Evolutionary conservation across 106 monocot species (phyloP), one percentile per base, ranked within the genome.

Genomic region (Phalaenopsis aphrodite): DNA sequence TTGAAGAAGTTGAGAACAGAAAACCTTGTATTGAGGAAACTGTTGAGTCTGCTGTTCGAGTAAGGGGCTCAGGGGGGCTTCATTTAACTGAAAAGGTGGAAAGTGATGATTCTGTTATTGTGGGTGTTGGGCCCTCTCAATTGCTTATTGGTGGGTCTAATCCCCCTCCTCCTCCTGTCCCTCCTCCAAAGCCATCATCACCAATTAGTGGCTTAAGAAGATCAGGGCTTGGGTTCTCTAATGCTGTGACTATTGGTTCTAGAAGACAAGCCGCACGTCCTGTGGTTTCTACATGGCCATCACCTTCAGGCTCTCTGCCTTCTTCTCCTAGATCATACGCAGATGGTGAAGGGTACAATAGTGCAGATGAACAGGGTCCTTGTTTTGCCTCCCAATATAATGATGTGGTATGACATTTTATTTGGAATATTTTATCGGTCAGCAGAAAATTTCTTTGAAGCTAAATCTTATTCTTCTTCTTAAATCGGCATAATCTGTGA

Each of bases 321-420:
- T 82, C 99, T 77, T 99, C 99, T 75, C 99, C 99, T 52, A 93
- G 91, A 78, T 90, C 98, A 23, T 83, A 83, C 81, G 85, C 68
- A 64, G 99, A 99, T 56, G 91, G 82, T 1, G 99, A 99, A 79
- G 99, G 95, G 39, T 99, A 99, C 78, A 99, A 99, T 66, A 99
- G 99, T 85, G 89, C 95, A 16, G 99, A 99, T 82, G 99, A 99
- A 77, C 99, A 95, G 52, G 86, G 82, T 55, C 85, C 93, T 46
- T 89, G 94, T 79, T 93, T 85, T 85, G 79, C 82, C 16, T 89
- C 95, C 18, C 84, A 88, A 36, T 93, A 91, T 86, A 85, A 87
- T 80, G 99, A 99, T 81, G 79, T 73, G 57, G 99, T 99, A 90
- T 82, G 82, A 49, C 5, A 77, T 23, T 72, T 81, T 5, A 43